These are phyloP conservation scores for Clarireedia monteithiana DNA, from an alignment of 2,329 filamentous ascomycete genomes.

Conservation along the genomic window DNA sequence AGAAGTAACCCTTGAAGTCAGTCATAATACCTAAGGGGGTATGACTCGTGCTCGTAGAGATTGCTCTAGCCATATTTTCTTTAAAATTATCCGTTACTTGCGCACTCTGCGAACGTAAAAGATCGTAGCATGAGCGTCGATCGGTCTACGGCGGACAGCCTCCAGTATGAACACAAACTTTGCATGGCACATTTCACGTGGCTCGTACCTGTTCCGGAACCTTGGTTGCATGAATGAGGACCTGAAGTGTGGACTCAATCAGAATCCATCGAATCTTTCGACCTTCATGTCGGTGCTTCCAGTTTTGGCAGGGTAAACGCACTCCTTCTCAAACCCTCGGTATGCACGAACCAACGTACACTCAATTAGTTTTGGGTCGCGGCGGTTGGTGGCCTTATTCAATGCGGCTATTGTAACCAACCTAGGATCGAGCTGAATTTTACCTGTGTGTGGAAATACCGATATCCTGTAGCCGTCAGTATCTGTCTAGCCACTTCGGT, in stretches of 20 bases:
- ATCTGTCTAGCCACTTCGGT: background rate
- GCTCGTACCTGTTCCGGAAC: constrained; percentile 55
- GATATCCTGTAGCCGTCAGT: constrained; percentile 47
- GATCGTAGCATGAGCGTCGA: constrained; percentile 13
- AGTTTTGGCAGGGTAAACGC: constrained; percentile 39
- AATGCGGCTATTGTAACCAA: constrained; percentile 46
- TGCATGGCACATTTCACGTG: constrained; percentile 48
- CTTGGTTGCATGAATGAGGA: constrained; percentile 56
- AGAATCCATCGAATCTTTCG: constrained; percentile 74
- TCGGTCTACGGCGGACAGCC: constrained; percentile 25
- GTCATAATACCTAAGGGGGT: constrained; percentile 36
- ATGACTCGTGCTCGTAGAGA: background rate
- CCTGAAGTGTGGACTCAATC: constrained; percentile 66
- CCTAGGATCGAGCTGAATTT: constrained; percentile 40
- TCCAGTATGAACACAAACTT: constrained; percentile 25
- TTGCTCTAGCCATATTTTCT: background rate
- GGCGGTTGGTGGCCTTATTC: constrained; percentile 39
- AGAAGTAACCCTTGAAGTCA: constrained; percentile 46
- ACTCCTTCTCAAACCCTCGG: constrained; percentile 59
- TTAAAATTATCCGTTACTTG: constrained; percentile 15
- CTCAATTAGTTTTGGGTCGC: constrained; percentile 29
- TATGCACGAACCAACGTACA: constrained; percentile 59
- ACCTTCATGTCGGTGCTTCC: constrained; percentile 55
- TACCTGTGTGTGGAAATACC: constrained; percentile 37
- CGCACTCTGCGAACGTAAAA: constrained; percentile 16